These are phyloP conservation scores for Dactylellina parvicollis DNA, from an alignment of 2,329 filamentous ascomycete genomes.

Conservation along the genomic window DNA sequence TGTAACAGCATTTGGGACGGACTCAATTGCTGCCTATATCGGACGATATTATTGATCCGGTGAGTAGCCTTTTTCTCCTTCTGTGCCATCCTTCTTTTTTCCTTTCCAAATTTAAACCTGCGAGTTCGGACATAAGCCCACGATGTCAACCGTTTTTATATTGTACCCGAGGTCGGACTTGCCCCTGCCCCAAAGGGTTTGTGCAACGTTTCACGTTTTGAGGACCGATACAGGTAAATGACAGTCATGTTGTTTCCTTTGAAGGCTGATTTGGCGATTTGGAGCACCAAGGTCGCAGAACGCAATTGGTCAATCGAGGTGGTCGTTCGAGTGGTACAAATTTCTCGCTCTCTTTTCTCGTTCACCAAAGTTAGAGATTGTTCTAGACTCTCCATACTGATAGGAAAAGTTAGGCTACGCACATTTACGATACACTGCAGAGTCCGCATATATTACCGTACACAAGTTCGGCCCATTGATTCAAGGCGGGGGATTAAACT, in stretches of 20 bases:
- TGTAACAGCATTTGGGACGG: too few relatives aligned
- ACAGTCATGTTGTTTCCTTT: constrained; percentile 3
- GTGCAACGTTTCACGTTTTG: constrained; percentile 42
- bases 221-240: constrained; percentile 4
- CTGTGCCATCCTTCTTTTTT: too few relatives aligned
- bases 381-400: constrained; percentile 4
- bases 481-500: background rate
- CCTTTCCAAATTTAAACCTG: background rate
- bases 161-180: constrained; percentile 9
- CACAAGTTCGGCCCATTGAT: background rate
- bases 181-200: constrained; percentile 14
- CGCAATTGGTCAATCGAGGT: background rate
- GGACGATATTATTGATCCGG: too few relatives aligned
- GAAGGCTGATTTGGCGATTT: constrained; percentile 8
- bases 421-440: background rate
- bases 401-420: background rate
- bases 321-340: constrained; percentile 1
- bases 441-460: too few relatives aligned
- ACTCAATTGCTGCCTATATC: too few relatives aligned
- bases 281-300: background rate
- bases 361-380: background rate
- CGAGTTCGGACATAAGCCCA: constrained; percentile 41
- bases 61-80: too few relatives aligned
- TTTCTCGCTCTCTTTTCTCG: too few relatives aligned
- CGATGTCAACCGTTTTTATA: background rate